Conservation (phyloP, 1,139 yeast species). For the Candida mesenterica region DNA sequence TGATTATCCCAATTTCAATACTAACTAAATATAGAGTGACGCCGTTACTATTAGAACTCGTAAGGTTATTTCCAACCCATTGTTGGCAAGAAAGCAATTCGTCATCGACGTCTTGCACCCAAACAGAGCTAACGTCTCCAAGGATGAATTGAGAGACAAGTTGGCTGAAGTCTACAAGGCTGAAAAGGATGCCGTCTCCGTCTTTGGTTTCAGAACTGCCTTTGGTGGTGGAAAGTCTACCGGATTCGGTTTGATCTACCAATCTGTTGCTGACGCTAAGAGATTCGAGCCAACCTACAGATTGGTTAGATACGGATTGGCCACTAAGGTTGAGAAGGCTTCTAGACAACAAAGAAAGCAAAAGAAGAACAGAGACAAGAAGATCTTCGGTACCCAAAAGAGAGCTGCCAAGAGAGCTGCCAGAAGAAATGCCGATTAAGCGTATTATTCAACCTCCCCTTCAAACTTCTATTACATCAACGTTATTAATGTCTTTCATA, state of each 20-base stretch:
- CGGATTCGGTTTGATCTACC: slow-evolving; percentile 99
- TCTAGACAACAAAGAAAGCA: slow-evolving; percentile 99
- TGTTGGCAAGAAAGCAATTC: slow-evolving; percentile 99
- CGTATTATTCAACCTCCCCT: slow-evolving; percentile 7
- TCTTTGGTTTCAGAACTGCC: slow-evolving; percentile 99
- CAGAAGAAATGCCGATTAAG: slow-evolving; percentile 59
- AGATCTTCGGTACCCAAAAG: slow-evolving; percentile 97
- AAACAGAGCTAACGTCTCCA: slow-evolving; percentile 98
- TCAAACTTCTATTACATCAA: slow-evolving; percentile 1
- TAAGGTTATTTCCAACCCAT: slow-evolving; percentile 99
- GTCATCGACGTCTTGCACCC: slow-evolving; percentile 99
- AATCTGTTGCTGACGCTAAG: slow-evolving; percentile 97
- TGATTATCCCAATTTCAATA: slow-evolving; percentile 13
- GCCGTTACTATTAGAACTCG: slow-evolving; percentile 99
- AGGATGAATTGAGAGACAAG: slow-evolving; percentile 98
- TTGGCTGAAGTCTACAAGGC: slow-evolving; percentile 96
- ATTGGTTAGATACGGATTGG: slow-evolving; percentile 98
- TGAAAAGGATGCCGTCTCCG: slow-evolving; percentile 98
- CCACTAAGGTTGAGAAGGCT: slow-evolving; percentile 92
- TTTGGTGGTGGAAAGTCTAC: slow-evolving; percentile 99
- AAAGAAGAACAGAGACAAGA: slow-evolving; percentile 99
- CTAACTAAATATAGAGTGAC: slow-evolving; percentile 71
- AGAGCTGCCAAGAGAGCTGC: slow-evolving; percentile 92
- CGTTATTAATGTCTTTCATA: slow-evolving; percentile 2
- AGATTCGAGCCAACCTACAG: slow-evolving; percentile 99